Base-by-base conservation (phyloP, 2,329 filamentous ascomycete genomes). In the Sporothrix brunneoviolacea region DNA sequence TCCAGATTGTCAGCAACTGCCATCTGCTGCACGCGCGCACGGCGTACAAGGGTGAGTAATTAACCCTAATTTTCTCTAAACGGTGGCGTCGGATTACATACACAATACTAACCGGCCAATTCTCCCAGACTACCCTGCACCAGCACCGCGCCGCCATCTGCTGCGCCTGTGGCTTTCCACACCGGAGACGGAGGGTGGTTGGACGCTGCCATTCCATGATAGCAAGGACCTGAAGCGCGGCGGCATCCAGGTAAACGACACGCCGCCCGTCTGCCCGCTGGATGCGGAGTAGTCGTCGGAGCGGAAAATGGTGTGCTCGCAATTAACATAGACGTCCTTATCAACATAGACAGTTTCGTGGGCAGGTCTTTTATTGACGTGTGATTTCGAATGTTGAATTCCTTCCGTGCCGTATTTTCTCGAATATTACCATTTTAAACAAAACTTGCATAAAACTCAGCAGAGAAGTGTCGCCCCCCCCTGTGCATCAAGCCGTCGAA, bases 161-260 rank as follows among this genome's bases (percentile, higher is more conserved):
- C 85, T 95, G 74, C 75, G 90, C 40, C 69, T 95, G 57, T 95
- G 90, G 90, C 70, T 95, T 50, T 83, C 86, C 10, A 89, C 86
- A 3, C 88, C 89, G 0, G 85, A 91, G 68, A 74, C 68, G 19
- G 89, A 95, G 66, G 90, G 88, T 3, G 90, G 90, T 0, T 95
- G 89, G 89, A 82, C 78, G 46, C 67, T 95, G 66, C 89, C 89
- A 1, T 91, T 91, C 69, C 83, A 81, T 59, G 90, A 95, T 66
- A 85, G 79, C 50, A 72, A 79, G 50, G 85, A 93, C 75, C 88
- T 87, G 78, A 95, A 94, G 79, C 76, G 90, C 16, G 88, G 88
- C 8, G 90, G 89, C 0, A 88, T 95, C 57, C 90, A 95, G 70
- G 89, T 95, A 3, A 80, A 95, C 65, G 80, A 94, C 64, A 86